These are phyloP conservation scores for Camellia sinensis DNA, from an alignment of 148 eudicot species.

Conservation along the genomic window DNA sequence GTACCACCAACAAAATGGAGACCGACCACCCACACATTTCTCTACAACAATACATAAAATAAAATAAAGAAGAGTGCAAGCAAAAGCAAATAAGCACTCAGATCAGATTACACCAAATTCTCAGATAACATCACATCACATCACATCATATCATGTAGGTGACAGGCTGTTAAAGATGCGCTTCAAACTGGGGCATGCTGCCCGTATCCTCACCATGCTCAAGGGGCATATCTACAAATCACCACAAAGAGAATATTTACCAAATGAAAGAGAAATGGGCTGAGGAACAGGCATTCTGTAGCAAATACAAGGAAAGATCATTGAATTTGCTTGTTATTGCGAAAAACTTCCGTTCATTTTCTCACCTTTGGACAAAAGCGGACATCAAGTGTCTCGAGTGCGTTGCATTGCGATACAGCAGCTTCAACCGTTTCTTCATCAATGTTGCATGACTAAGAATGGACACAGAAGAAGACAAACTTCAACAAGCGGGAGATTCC, in stretches of 20 bases:
- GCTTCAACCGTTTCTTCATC: constrained; percentile 71
- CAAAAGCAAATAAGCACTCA: too few relatives aligned
- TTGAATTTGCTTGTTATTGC: background rate
- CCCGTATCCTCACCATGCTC: constrained; percentile 57
- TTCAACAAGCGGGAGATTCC: background rate
- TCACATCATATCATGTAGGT: constrained; percentile 9
- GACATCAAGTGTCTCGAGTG: constrained; percentile 91
- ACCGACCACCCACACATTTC: too few relatives aligned
- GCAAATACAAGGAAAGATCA: background rate
- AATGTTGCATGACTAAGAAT: constrained; percentile 70
- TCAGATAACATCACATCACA: constrained; percentile 18
- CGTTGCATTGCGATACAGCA: constrained; percentile 59
- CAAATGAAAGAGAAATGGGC: too few relatives aligned
- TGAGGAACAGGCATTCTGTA: too few relatives aligned
- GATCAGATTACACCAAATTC: too few relatives aligned
- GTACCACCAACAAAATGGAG: too few relatives aligned
- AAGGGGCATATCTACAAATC: constrained; percentile 45
- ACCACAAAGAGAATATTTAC: background rate
- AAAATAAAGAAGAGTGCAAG: too few relatives aligned
- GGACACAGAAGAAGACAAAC: background rate
- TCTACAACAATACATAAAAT: too few relatives aligned
- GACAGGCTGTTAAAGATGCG: constrained; percentile 75
- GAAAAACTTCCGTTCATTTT: background rate
- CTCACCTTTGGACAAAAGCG: constrained; percentile 86
- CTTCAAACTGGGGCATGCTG: constrained; percentile 67